Evolutionary conservation across 116 monocot genomes (phyloP).

Genomic region (Iris pallida): DNA sequence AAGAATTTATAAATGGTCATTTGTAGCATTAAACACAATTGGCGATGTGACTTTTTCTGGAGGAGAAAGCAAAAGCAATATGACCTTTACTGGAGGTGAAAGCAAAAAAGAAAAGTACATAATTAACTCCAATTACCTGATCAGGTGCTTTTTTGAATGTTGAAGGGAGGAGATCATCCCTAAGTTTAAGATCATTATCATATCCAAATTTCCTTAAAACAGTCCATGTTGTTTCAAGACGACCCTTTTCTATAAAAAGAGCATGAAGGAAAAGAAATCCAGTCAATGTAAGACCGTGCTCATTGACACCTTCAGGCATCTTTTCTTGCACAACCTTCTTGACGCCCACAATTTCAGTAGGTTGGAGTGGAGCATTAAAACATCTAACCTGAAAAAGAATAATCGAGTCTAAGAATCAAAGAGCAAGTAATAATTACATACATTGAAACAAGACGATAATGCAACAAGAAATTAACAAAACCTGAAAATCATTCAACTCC

Average conservation of each 20-base stretch:
- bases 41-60: no score
- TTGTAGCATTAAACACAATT: no score
- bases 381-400: constrained; percentile 66
- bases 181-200: constrained; percentile 77
- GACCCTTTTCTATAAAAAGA: constrained; percentile 89
- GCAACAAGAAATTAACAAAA: constrained; percentile 9
- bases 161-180: constrained; percentile 71
- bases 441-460: no score
- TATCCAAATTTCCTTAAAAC: constrained; percentile 90
- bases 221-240: constrained; percentile 97
- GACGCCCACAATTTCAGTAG: constrained; percentile 76
- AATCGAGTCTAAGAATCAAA: no score
- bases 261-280: constrained; percentile 96
- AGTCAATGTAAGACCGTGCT: constrained; percentile 74
- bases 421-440: no score
- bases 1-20: no score
- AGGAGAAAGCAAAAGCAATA: no score
- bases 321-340: constrained; percentile 91
- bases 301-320: constrained; percentile 89
- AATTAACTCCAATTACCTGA: constrained; percentile 42
- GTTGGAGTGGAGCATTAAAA: constrained; percentile 90
- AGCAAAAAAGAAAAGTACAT: no score
- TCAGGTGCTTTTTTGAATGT: constrained; percentile 69
- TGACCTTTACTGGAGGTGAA: no score
- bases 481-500: constrained; percentile 98